Conservation (phyloP, 78 protist species). For the Bodo saltans region DNA sequence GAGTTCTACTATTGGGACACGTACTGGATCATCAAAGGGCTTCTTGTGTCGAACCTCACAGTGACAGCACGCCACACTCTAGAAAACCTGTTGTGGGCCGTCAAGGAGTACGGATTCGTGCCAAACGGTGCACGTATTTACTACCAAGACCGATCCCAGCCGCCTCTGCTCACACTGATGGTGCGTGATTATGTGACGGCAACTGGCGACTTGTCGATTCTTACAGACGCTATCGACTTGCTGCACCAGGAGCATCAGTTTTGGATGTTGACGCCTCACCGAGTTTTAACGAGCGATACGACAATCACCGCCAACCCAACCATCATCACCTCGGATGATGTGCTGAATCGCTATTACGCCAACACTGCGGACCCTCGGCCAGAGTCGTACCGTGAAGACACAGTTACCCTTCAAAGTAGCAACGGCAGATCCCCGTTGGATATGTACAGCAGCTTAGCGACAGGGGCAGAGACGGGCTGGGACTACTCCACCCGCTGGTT, state of each 20-base stretch:
- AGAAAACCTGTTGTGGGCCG: neutral
- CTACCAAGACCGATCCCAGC: conserved; percentile 50
- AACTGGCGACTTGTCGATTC: neutral
- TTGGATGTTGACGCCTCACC: conserved; percentile 23
- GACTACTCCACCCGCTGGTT: conserved; percentile 50
- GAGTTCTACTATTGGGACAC: conserved; percentile 47
- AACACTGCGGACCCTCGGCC: conserved; percentile 25
- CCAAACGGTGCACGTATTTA: conserved; percentile 51
- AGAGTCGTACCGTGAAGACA: conserved; percentile 48
- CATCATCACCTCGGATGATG: neutral
- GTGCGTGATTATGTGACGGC: neutral
- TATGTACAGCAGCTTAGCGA: neutral
- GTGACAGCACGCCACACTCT: conserved; percentile 6
- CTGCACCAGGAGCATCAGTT: conserved; percentile 3
- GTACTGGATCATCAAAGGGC: conserved; percentile 33
- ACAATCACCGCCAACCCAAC: neutral
- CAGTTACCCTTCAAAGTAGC: neutral
- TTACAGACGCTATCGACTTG: neutral
- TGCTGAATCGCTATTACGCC: conserved; percentile 12
- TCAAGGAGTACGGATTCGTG: conserved; percentile 29
- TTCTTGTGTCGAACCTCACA: neutral
- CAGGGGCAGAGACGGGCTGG: conserved; percentile 53
- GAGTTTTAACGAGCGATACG: neutral
- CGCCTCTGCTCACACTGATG: conserved; percentile 53
- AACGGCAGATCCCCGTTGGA: neutral